Evolutionary conservation across 139 green algal species (phyloP).

Genomic region (Pycnococcus provasolii): DNA sequence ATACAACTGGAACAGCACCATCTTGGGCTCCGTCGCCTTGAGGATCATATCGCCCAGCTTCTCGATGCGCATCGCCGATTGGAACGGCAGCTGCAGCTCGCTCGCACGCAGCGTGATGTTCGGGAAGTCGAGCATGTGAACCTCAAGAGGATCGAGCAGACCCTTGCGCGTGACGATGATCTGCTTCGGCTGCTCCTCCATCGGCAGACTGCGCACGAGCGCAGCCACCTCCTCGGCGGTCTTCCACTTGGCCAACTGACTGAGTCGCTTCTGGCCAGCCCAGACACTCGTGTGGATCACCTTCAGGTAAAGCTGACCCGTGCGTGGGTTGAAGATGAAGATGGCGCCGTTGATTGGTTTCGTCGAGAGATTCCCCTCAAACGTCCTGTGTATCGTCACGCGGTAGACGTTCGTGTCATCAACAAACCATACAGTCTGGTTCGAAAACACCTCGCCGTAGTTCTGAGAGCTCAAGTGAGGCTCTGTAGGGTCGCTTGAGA

Average conservation of each 20-base stretch:
- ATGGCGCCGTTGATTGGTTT: constrained; percentile 98
- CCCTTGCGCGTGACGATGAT: constrained; percentile 98
- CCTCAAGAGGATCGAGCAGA: constrained; percentile 98
- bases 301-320: constrained; percentile 95
- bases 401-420: constrained; percentile 99
- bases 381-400: constrained; percentile 99
- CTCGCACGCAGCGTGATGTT: constrained; percentile 99
- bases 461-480: constrained; percentile 96
- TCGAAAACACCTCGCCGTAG: constrained; percentile 96
- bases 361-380: constrained; percentile 97
- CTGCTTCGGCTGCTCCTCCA: constrained; percentile 98
- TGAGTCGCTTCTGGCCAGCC: constrained; percentile 97
- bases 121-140: constrained; percentile 98
- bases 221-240: constrained; percentile 96
- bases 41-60: constrained; percentile 65
- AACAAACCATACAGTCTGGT: constrained; percentile 99
- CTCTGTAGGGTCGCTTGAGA: constrained; percentile 95
- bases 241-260: constrained; percentile 99
- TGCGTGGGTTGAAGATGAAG: constrained; percentile 99
- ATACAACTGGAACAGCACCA: constrained; percentile 99
- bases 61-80: constrained; percentile 93
- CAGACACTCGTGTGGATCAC: constrained; percentile 93
- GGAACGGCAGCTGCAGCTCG: constrained; percentile 99
- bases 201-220: constrained; percentile 83
- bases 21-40: constrained; percentile 80